phyloP scores from a whole-genome alignment of 441 rosid genomes.

The Populus trichocarpa region DNA sequence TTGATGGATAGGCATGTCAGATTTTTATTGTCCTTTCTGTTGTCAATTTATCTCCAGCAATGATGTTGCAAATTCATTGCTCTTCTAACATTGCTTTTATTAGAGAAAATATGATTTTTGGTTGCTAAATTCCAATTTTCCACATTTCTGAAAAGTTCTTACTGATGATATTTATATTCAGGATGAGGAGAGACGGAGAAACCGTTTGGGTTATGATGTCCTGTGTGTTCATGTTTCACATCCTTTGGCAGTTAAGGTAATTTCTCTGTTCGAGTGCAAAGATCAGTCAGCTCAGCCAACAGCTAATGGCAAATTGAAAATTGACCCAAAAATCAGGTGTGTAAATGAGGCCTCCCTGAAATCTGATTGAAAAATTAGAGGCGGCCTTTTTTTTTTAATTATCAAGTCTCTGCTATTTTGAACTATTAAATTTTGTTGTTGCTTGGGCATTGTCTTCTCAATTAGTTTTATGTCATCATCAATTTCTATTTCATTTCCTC shows the following conservation, averaged over 20 bases:
- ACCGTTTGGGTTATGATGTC: slow-evolving; percentile 21
- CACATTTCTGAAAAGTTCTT: neutral
- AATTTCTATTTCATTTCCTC: neutral
- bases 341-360: neutral
- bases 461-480: neutral
- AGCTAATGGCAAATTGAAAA: slow-evolving; percentile 1
- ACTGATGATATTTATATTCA: neutral
- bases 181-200: slow-evolving; percentile 36
- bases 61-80: neutral
- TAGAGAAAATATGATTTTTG: neutral
- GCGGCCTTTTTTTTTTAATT: neutral
- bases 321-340: slow-evolving; percentile 30
- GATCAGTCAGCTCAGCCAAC: neutral
- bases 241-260: slow-evolving; percentile 18
- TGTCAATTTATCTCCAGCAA: neutral
- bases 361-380: neutral
- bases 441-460: neutral
- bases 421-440: neutral
- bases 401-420: neutral
- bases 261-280: slow-evolving; percentile 8
- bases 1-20: neutral
- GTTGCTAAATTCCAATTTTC: neutral
- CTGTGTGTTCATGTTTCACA: slow-evolving; percentile 27
- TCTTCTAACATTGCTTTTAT: neutral
- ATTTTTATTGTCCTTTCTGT: neutral